These are phyloP conservation scores for Emmonsiellopsis sp. DNA, from an alignment of 2,329 filamentous ascomycete genomes.

Conservation along the genomic window DNA sequence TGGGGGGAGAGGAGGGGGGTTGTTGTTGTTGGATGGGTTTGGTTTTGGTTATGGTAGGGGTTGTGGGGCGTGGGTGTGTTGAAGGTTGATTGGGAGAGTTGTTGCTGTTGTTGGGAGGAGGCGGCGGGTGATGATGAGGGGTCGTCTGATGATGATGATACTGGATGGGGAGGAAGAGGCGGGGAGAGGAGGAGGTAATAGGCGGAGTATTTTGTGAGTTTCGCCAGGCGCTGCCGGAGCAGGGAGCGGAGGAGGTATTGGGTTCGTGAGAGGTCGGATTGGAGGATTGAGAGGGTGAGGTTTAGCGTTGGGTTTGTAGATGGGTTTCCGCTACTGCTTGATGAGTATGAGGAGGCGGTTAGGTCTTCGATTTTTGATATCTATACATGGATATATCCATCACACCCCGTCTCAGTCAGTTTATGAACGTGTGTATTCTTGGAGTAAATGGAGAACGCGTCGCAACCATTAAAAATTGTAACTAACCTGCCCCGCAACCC, in stretches of 20 bases:
- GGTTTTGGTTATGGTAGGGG: not conserved
- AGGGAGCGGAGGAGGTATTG: constrained; percentile 84
- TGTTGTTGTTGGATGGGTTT: constrained; percentile 12
- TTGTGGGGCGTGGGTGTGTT: not conserved
- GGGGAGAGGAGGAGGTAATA: constrained; percentile 27
- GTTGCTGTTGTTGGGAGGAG: constrained; percentile 1
- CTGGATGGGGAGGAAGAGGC: constrained; percentile 11
- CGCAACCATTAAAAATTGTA: not conserved
- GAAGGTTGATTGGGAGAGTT: constrained; percentile 1
- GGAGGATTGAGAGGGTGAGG: constrained; percentile 85
- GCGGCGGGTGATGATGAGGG: constrained; percentile 7
- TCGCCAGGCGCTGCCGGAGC: constrained; percentile 73
- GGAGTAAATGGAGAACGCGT: not conserved
- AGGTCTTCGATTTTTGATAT: constrained; percentile 61
- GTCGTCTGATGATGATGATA: constrained; percentile 10
- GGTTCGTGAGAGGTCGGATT: constrained; percentile 90
- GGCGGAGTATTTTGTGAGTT: constrained; percentile 50
- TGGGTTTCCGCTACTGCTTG: constrained; percentile 50
- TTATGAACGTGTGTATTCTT: not conserved
- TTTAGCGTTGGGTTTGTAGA: constrained; percentile 85
- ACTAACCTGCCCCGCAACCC: constrained; percentile 53
- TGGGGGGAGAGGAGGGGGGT: constrained; percentile 57
- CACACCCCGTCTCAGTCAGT: not conserved
- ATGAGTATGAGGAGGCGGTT: constrained; percentile 34
- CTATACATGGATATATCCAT: constrained; percentile 14